phyloP scores from a whole-genome alignment of 805 yeast genomes.

The Vanderwaltozyma verrucispora region DNA sequence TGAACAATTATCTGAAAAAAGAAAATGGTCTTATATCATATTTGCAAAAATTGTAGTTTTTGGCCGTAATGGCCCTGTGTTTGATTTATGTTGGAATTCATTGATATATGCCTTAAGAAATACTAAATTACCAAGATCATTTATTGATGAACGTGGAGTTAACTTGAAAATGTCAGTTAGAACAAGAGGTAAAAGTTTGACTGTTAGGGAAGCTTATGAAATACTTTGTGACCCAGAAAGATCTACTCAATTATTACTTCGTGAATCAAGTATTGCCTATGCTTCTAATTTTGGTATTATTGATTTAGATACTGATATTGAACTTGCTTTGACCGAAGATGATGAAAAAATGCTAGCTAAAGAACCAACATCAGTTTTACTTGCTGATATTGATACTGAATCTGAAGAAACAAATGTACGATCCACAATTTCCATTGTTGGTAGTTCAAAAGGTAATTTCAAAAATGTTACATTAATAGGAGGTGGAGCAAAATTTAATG shows the following conservation, averaged over 20 bases:
- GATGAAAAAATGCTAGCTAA: constrained; percentile 26
- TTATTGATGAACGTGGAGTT: constrained; percentile 50
- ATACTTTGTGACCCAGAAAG: constrained; percentile 45
- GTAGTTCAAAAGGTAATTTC: constrained; percentile 23
- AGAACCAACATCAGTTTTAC: constrained; percentile 30
- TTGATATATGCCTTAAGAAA: constrained; percentile 50
- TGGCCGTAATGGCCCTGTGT: constrained; percentile 72
- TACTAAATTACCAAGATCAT: constrained; percentile 56
- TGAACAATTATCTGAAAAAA: constrained; percentile 18
- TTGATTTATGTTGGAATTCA: constrained; percentile 66
- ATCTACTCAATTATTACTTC: constrained; percentile 32
- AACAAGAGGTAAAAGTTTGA: constrained; percentile 41
- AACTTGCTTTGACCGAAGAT: constrained; percentile 17
- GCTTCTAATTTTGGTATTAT: constrained; percentile 52
- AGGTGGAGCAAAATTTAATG: constrained; percentile 37
- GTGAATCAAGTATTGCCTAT: constrained; percentile 31
- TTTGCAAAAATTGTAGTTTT: constrained; percentile 68
- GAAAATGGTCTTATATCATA: constrained; percentile 47
- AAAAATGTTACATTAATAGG: constrained; percentile 41
- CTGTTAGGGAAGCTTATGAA: constrained; percentile 38
- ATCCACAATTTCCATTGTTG: constrained; percentile 40
- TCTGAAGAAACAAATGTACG: constrained; percentile 60
- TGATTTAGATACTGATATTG: constrained; percentile 31
- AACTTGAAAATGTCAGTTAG: constrained; percentile 42
- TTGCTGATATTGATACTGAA: constrained; percentile 77